Base-by-base conservation (phyloP, 768 basidiomycete genomes). In the Tricholoma matsutake region DNA sequence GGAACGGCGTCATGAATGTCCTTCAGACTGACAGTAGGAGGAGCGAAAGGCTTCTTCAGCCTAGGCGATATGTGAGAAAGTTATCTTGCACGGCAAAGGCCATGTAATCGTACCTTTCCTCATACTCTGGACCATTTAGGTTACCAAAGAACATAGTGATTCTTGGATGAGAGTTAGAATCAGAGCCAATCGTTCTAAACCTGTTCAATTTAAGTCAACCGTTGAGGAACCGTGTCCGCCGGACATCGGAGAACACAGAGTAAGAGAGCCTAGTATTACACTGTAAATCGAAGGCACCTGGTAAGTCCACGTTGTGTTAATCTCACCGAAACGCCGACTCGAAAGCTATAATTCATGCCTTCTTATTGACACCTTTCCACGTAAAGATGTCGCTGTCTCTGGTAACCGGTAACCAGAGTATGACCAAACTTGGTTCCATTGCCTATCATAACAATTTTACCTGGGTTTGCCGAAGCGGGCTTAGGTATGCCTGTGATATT, bases 1-100 rank as follows among this genome's bases (percentile, higher is more conserved):
- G 84, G 83, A 18, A 85, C 83, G 4, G 80, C 82, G 61, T 82
- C 79, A 58, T 83, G 83, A 56, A 86, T 73, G 56, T 84, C 78
- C 68, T 83, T 84, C 45, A 85, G 69, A 0, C 80, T 81, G 14
- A 79, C 74, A 11, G 69, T 76, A 3, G 84, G 82, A 8, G 83
- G 84, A 18, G 69, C 68, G 67, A 83, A 86, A 4, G 82, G 79
- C 62, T 71, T 77, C 37, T 70, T 68, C 51, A 79, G 68, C 61
- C 82, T 82, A 39, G 18, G 31, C 45, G 11, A 56, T 58, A 14
- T n/a, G 31, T 25, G 31, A 54, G 29, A 37, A 9, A 37, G 8
- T 3, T 11, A 25, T 25, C 22, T 35, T 18, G 16, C 22, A 45
- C 25, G 16, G 45, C 7, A 37, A 54, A 1, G 20, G 34, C 22